Percentiles rank a stretch among this genome's conserved stretches.
Evolutionary conservation across 768 basidiomycete genomes (phyloP).

Genomic region (Termitomyces sp.): DNA sequence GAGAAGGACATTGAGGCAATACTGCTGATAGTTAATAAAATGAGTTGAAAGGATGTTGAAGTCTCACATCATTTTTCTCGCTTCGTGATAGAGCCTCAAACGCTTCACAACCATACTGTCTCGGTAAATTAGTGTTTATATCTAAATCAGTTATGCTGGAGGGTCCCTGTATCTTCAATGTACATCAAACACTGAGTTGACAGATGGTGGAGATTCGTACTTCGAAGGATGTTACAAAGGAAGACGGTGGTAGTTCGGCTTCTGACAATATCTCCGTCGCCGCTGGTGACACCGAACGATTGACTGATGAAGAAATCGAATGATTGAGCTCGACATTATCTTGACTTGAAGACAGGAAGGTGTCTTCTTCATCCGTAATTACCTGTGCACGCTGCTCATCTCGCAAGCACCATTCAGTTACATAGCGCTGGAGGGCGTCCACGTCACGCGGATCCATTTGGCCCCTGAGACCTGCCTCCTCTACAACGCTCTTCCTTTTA

Average conservation of each 20-base stretch:
- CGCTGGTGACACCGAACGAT: conserved; percentile 17
- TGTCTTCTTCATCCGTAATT: conserved; percentile 13
- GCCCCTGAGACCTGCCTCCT: conserved; percentile 32
- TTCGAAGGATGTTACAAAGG: conserved; percentile 9
- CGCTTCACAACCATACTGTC: conserved; percentile 32
- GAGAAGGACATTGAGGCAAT: conserved; percentile 66
- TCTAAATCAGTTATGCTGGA: neutral
- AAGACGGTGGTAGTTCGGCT: conserved; percentile 20
- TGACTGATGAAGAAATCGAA: neutral
- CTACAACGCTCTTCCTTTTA: conserved; percentile 34
- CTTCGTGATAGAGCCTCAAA: conserved; percentile 39
- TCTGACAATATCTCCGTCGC: conserved; percentile 15
- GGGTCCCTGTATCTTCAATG: conserved; percentile 2
- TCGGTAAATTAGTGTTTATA: conserved; percentile 8
- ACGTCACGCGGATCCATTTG: conserved; percentile 38
- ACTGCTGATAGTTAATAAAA: conserved; percentile 33
- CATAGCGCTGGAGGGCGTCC: conserved; percentile 24
- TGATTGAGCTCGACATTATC: neutral
- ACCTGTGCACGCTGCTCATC: conserved; percentile 15
- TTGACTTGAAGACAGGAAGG: neutral
- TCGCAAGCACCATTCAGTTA: conserved; percentile 42
- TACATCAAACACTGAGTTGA: neutral
- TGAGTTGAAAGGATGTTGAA: neutral
- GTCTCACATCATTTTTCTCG: conserved; percentile 49
- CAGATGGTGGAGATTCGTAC: neutral